Evolutionary conservation across 73 alveolate genomes (phyloP).

Genomic region (Paramecium biaurelia): DNA sequence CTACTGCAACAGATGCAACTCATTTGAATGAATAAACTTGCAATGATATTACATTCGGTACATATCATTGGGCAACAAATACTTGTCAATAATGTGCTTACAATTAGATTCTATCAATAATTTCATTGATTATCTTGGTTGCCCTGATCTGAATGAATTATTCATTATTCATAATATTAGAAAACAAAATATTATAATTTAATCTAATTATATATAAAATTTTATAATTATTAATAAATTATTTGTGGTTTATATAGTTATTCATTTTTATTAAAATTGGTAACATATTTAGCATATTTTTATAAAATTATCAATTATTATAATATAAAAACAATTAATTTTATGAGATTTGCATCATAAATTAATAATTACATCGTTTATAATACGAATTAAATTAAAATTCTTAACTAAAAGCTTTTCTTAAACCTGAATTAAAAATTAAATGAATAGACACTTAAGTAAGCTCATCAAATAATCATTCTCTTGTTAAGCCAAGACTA

Average conservation of each 20-base stretch:
- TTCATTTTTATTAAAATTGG: background rate
- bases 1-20: background rate
- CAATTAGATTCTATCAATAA: background rate
- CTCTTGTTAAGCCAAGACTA: background rate
- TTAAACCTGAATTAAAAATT: background rate
- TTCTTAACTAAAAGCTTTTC: background rate
- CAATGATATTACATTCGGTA: background rate
- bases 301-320: background rate
- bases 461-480: background rate
- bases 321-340: background rate
- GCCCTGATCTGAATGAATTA: background rate
- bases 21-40: background rate
- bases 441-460: background rate
- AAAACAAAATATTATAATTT: background rate
- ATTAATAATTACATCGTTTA: background rate
- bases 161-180: background rate
- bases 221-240: too few species aligned
- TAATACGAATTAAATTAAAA: background rate
- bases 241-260: background rate
- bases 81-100: conserved; percentile 2
- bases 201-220: too few species aligned
- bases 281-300: background rate
- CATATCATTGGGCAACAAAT: background rate
- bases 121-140: background rate
- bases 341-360: background rate